Conservation (phyloP, 164 flowering plant species). For the Vitis amurensis region DNA sequence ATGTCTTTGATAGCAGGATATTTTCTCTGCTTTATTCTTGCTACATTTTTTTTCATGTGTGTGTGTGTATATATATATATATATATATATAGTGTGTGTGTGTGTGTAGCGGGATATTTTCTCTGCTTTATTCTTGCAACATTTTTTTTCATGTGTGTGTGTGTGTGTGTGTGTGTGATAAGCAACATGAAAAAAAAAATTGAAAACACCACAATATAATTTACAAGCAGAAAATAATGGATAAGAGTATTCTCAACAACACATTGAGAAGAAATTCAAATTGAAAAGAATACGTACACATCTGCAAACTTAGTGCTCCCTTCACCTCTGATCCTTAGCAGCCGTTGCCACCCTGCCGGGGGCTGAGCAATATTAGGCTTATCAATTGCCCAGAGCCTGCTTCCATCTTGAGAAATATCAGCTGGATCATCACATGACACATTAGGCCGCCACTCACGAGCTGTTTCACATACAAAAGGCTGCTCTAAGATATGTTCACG, state of each 20-base stretch:
- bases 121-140: too few relatives aligned
- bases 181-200: too few relatives aligned
- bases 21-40: too few relatives aligned
- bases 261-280: background rate
- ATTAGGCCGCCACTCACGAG: conserved; percentile 74
- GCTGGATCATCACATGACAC: conserved; percentile 77
- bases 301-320: conserved; percentile 94
- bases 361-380: conserved; percentile 87
- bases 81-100: too few relatives aligned
- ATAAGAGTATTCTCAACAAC: background rate
- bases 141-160: too few relatives aligned
- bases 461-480: conserved; percentile 74
- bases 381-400: conserved; percentile 93
- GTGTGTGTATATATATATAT: too few relatives aligned
- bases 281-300: conserved; percentile 56
- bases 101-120: too few relatives aligned
- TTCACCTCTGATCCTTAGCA: conserved; percentile 73
- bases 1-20: too few relatives aligned
- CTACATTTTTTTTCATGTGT: too few relatives aligned
- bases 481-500: conserved; percentile 63
- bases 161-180: too few relatives aligned
- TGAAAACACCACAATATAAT: too few relatives aligned
- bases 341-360: conserved; percentile 89
- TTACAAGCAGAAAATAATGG: background rate
- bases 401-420: conserved; percentile 84